Evolutionary conservation across 1,284 basidiomycete genomes (phyloP), one percentile per base, ranked within the genome.

Genomic region (Calocybe gambosa): DNA sequence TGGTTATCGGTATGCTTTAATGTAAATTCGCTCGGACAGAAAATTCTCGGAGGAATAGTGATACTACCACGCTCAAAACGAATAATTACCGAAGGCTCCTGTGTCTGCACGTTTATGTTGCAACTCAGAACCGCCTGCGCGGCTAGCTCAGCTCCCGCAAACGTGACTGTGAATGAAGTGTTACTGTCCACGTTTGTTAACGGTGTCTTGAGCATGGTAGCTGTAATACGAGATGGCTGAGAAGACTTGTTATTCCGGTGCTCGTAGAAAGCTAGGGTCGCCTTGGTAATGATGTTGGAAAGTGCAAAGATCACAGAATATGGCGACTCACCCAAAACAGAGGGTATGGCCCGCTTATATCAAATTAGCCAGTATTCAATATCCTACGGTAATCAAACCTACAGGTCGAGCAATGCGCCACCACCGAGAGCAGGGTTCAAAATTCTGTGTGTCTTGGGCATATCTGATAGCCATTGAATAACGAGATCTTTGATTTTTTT

Each of bases 361-460:
- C 5, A 25, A 26, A 21, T 47, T 5, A 29, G 12, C 3, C 6
- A 13, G 15, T 38, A 20, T 15, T 10, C 12, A 13, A n/a, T 3
- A 33, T 47, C 19, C 19, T 25, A 40, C 29, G 21, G 28, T 13
- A 40, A 23, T 21, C 37, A 12, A 28, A 65, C 78, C 59, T 54
- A 87, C 83, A 92, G 72, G 62, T 95, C 93, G 35, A 95, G 77
- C 29, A 95, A 61, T 6, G 84, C 88, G 0, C 92, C 93, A 18
- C 93, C 93, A 19, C 87, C 93, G 5, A 94, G 73, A 15, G 69
- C 64, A 2, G 93, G 91, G 58, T 93, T 81, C 53, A 92, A 66
- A 54, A 95, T 85, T 29, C 91, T 70, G 67, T 92, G 83, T 1
- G 77, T 82, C 50, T 64, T 67, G 0, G 84, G 78, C 19, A 86